phyloP scores from a whole-genome alignment of 2,329 filamentous ascomycete species.

The Sclerotinia glacialis region DNA sequence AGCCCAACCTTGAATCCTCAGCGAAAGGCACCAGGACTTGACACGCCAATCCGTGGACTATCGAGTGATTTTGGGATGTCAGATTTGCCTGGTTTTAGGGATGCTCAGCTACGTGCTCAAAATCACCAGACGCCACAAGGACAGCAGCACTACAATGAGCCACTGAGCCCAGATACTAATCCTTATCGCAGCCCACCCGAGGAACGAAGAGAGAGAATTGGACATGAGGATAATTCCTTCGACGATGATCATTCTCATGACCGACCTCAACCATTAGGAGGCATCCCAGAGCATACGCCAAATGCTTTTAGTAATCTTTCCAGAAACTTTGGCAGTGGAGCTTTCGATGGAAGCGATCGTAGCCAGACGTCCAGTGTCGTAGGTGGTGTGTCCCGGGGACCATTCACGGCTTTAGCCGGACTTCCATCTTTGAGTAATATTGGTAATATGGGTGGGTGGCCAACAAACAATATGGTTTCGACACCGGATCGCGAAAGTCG shows the following conservation, averaged over 20 bases:
- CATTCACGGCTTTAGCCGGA: slow-evolving; percentile 61
- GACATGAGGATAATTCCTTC: slow-evolving; percentile 47
- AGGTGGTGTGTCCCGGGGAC: slow-evolving; percentile 53
- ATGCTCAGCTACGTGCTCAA: slow-evolving; percentile 50
- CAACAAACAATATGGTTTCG: slow-evolving; percentile 57
- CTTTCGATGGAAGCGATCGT: slow-evolving; percentile 71
- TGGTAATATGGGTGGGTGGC: slow-evolving; percentile 46
- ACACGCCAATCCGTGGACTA: slow-evolving; percentile 43
- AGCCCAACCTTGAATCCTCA: slow-evolving; percentile 50
- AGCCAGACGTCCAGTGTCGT: slow-evolving; percentile 91
- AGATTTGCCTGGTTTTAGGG: slow-evolving; percentile 56
- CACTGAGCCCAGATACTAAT: slow-evolving; percentile 90
- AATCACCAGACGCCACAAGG: slow-evolving; percentile 41
- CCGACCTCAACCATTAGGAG: slow-evolving; percentile 51
- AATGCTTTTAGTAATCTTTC: slow-evolving; percentile 54
- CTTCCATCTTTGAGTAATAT: slow-evolving; percentile 54
- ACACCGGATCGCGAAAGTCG: slow-evolving; percentile 64
- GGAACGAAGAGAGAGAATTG: slow-evolving; percentile 50
- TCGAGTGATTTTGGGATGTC: slow-evolving; percentile 62
- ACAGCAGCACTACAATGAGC: slow-evolving; percentile 55
- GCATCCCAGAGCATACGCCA: slow-evolving; percentile 50
- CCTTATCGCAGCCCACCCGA: slow-evolving; percentile 89
- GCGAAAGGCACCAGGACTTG: slow-evolving; percentile 44
- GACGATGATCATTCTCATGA: slow-evolving; percentile 44
- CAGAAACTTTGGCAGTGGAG: slow-evolving; percentile 48